phyloP scores from a whole-genome alignment of 2,329 filamentous ascomycete species.

The Myotisia sp. region DNA sequence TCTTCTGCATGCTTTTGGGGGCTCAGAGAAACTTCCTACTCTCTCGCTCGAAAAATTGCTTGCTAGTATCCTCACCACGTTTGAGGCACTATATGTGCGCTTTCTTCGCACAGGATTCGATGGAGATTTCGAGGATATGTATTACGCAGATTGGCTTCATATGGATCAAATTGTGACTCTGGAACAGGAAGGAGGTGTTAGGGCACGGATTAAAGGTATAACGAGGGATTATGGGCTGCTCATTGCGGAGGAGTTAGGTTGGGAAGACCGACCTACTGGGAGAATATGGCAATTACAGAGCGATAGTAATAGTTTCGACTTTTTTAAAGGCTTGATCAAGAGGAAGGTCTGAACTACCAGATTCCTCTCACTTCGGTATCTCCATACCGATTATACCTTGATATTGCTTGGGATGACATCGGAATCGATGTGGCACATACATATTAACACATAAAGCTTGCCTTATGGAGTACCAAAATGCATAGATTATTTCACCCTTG shows the following conservation, averaged over 20 bases:
- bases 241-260: conserved; percentile 66
- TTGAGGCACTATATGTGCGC: conserved; percentile 61
- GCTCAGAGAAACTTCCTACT: conserved; percentile 30
- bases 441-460: too few species aligned
- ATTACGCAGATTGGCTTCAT: conserved; percentile 80
- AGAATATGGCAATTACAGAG: conserved; percentile 75
- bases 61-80: conserved; percentile 60
- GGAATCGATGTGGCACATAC: too few species aligned
- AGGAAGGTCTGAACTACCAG: conserved; percentile 58
- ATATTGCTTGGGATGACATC: too few species aligned
- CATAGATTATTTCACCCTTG: too few species aligned
- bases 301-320: conserved; percentile 97
- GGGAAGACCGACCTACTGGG: conserved; percentile 58
- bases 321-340: conserved; percentile 75
- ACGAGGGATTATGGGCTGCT: conserved; percentile 84
- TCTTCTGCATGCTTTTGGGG: conserved; percentile 37
- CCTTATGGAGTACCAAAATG: too few species aligned
- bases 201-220: conserved; percentile 69
- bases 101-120: conserved; percentile 69
- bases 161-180: conserved; percentile 59
- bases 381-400: too few species aligned
- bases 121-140: conserved; percentile 54
- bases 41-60: conserved; percentile 68
- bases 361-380: too few species aligned
- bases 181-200: conserved; percentile 62